A percentile compares a stretch with the other conserved stretches of the same genome.
Evolutionary conservation across 2,329 filamentous ascomycete genomes (phyloP).

Genomic region (Malbranchea zuffiana): DNA sequence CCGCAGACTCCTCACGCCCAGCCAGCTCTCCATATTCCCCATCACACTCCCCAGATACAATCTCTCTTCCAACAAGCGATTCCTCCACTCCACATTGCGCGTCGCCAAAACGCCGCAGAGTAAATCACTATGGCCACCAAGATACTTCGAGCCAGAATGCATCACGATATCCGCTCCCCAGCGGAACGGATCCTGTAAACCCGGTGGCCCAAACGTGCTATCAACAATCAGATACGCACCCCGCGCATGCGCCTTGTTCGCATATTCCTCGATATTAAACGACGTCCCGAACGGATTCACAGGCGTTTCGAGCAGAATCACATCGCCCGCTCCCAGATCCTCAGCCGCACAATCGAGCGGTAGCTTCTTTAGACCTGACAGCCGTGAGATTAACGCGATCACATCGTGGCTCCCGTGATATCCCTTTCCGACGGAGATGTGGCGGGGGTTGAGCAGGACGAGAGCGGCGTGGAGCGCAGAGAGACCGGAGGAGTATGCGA

Average conservation of each 20-base stretch:
- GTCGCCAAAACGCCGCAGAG: constrained; percentile 74
- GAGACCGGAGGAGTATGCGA: constrained; percentile 78
- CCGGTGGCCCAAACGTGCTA: constrained; percentile 84
- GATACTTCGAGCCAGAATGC: constrained; percentile 92
- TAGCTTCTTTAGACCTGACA: constrained; percentile 64
- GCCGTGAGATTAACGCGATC: constrained; percentile 58
- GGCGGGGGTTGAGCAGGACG: constrained; percentile 70
- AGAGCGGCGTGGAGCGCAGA: constrained; percentile 81
- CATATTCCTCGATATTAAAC: constrained; percentile 59
- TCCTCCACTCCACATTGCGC: constrained; percentile 48
- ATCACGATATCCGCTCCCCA: constrained; percentile 77
- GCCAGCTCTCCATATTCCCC: constrained; percentile 84
- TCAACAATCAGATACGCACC: constrained; percentile 77
- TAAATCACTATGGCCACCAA: constrained; percentile 90
- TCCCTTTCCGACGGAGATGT: constrained; percentile 69
- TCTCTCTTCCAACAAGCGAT: constrained; percentile 54
- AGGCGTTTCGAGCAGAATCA: constrained; percentile 87
- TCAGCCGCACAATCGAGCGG: constrained; percentile 57
- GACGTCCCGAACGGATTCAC: constrained; percentile 83
- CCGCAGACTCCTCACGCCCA: constrained; percentile 73
- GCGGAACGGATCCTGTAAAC: constrained; percentile 71
- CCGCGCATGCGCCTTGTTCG: constrained; percentile 56
- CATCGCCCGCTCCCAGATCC: constrained; percentile 62
- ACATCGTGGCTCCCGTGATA: constrained; percentile 95
- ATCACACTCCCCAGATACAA: constrained; percentile 71